Percentiles rank a stretch among this genome's conserved stretches.
phyloP scores from a whole-genome alignment of 2,329 filamentous ascomycete species.

The Colletotrichum cordylinicola region DNA sequence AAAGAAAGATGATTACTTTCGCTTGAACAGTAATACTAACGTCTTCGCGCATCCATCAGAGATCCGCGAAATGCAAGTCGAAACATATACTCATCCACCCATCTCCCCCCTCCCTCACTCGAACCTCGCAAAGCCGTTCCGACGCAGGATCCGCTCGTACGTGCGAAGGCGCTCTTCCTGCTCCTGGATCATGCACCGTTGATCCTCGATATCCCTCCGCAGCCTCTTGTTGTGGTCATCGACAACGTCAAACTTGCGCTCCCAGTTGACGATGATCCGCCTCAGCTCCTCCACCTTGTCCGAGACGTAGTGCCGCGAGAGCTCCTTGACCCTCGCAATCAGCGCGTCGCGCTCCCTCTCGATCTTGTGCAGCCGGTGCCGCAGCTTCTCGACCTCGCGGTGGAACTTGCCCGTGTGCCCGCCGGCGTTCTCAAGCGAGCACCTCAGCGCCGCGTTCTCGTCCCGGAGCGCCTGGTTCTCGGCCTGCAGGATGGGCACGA shows the following conservation, averaged over 20 bases:
- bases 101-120: not conserved
- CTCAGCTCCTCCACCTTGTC: constrained; percentile 36
- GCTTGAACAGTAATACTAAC: not conserved
- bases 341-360: constrained; percentile 43
- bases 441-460: constrained; percentile 46
- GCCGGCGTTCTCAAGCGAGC: constrained; percentile 38
- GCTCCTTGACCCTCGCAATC: constrained; percentile 34
- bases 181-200: constrained; percentile 9
- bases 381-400: constrained; percentile 37
- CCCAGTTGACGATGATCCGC: constrained; percentile 40
- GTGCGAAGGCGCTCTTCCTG: constrained; percentile 21
- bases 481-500: constrained; percentile 41
- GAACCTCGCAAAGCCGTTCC: constrained; percentile 21
- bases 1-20: not conserved
- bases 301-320: constrained; percentile 35
- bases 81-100: not conserved
- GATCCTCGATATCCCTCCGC: constrained; percentile 15
- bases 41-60: not conserved
- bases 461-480: constrained; percentile 39
- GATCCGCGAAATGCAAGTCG: not conserved
- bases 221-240: constrained; percentile 23
- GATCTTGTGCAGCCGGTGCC: constrained; percentile 37
- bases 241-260: constrained; percentile 25
- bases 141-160: constrained; percentile 28
- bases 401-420: constrained; percentile 34